Conservation (phyloP, 2,329 filamentous ascomycete species). For the Monilinia aucupariae region DNA sequence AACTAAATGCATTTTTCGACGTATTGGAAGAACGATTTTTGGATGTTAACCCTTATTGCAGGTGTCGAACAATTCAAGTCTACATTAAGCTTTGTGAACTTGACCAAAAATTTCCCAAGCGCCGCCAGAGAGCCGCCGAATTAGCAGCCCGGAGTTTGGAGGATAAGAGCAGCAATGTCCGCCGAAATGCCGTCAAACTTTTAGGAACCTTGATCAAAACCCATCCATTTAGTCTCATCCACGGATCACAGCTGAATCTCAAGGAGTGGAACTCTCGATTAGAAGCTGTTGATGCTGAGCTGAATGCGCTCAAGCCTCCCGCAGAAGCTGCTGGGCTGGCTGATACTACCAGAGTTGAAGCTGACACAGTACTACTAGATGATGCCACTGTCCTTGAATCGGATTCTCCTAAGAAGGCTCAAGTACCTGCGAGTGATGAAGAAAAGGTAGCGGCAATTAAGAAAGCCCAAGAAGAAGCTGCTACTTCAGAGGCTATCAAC, state of each 20-base stretch:
- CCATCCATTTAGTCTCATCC: conserved; percentile 88
- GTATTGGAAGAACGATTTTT: conserved; percentile 93
- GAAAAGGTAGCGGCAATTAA: conserved; percentile 66
- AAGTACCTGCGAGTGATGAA: conserved; percentile 65
- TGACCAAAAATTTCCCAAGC: conserved; percentile 93
- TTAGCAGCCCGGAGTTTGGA: conserved; percentile 83
- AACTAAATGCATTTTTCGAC: conserved; percentile 95
- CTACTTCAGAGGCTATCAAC: conserved; percentile 80
- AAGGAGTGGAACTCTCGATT: conserved; percentile 82
- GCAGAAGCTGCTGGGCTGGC: conserved; percentile 66
- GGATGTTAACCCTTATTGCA: conserved; percentile 93
- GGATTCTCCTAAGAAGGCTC: conserved; percentile 55
- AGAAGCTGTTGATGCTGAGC: conserved; percentile 74
- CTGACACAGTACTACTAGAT: conserved; percentile 75
- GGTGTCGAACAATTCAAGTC: conserved; percentile 86
- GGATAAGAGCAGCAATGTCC: conserved; percentile 97
- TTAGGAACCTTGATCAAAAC: conserved; percentile 84
- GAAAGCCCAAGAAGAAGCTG: conserved; percentile 80
- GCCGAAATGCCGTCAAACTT: conserved; percentile 90
- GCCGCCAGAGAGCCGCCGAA: conserved; percentile 80
- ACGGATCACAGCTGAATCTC: conserved; percentile 77
- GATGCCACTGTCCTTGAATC: conserved; percentile 77
- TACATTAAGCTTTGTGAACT: conserved; percentile 87
- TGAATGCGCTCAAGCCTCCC: conserved; percentile 76
- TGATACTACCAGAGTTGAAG: conserved; percentile 53